phyloP scores from a whole-genome alignment of 192 early-diverging fungal species.

The Lobosporangium transversale region DNA sequence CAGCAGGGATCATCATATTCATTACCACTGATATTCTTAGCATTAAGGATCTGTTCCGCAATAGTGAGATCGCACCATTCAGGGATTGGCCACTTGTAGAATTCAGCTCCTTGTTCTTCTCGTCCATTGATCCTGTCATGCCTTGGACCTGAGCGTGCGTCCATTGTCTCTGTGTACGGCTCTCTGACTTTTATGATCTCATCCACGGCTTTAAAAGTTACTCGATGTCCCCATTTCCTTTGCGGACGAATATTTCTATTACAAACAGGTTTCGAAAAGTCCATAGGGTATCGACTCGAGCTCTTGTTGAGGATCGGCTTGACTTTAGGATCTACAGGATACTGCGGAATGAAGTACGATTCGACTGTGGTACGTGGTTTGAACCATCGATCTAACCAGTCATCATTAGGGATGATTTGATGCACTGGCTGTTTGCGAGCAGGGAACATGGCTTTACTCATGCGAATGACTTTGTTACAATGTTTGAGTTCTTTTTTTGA shows the following conservation, averaged over 20 bases:
- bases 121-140: neutral
- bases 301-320: neutral
- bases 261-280: conserved; percentile 1
- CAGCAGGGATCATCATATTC: neutral
- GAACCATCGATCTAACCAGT: conserved; percentile 19
- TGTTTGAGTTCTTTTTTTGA: neutral
- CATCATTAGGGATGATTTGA: conserved; percentile 3
- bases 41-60: neutral
- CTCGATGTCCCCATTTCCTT: too few relatives aligned
- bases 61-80: neutral
- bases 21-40: neutral
- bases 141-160: too few relatives aligned
- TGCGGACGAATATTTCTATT: neutral
- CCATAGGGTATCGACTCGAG: neutral
- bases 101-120: neutral
- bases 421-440: conserved; percentile 3
- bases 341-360: neutral
- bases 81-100: neutral
- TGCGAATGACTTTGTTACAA: conserved; percentile 12
- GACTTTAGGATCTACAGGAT: neutral
- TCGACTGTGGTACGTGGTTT: neutral
- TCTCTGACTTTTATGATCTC: too few relatives aligned
- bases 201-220: too few relatives aligned
- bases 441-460: conserved; percentile 3
- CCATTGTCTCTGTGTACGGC: too few relatives aligned